Conservation (phyloP, 352 stramenopile species). For the Thalassiosira allenii region DNA sequence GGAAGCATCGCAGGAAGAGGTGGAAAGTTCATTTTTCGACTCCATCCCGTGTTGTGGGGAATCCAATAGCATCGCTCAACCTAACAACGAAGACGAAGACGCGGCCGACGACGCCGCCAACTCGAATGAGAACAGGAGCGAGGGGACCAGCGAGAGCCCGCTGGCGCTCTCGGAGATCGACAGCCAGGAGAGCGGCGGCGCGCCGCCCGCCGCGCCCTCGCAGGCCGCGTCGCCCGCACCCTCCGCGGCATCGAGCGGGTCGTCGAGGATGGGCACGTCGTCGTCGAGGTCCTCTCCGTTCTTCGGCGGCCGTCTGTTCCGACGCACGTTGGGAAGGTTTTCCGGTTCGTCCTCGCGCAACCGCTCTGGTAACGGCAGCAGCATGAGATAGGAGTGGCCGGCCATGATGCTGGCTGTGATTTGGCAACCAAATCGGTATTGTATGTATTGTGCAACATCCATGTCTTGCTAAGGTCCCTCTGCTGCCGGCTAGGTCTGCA, state of each 20-base stretch:
- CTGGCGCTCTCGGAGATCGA: constrained; percentile 29
- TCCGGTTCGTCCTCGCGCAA: constrained; percentile 24
- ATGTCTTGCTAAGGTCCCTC: too few relatives aligned
- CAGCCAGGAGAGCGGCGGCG: constrained; percentile 9
- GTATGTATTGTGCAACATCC: too few relatives aligned
- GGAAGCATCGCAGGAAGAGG: constrained; percentile 7
- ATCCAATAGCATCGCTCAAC: too few relatives aligned
- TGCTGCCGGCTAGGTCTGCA: too few relatives aligned
- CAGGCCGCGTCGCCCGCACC: background rate
- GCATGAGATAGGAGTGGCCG: too few relatives aligned
- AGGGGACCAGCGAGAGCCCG: background rate
- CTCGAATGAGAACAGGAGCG: background rate
- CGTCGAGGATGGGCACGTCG: too few relatives aligned
- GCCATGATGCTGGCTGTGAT: too few relatives aligned
- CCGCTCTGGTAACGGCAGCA: too few relatives aligned
- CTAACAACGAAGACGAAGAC: constrained; percentile 22
- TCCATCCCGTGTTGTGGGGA: background rate
- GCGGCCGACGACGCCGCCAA: background rate
- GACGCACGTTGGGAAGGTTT: constrained; percentile 30
- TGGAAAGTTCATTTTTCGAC: background rate
- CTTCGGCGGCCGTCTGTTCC: constrained; percentile 24
- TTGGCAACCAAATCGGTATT: too few relatives aligned
- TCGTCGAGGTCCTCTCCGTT: constrained; percentile 30
- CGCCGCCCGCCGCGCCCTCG: background rate
- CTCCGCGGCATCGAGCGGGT: background rate